A percentile compares a stretch with the other conserved stretches of the same genome.
These are phyloP conservation scores for Breynia disticha DNA, from an alignment of 441 rosid species.

Conservation along the genomic window DNA sequence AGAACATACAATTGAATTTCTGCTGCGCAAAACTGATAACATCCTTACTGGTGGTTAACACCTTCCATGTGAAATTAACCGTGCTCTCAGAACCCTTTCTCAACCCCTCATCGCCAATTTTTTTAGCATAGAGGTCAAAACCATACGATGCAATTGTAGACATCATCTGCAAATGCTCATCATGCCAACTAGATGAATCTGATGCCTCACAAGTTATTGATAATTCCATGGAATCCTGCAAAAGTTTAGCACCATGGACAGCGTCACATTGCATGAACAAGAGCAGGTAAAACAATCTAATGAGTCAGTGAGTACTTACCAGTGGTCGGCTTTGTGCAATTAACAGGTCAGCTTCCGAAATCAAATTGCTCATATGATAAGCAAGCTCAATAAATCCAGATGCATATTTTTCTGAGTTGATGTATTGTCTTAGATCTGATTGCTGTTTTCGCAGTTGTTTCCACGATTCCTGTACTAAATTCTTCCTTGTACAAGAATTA, in stretches of 20 bases:
- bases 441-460: conserved; percentile 34
- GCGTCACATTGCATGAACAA: conserved; percentile 6
- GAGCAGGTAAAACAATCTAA: conserved; percentile 10
- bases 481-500: conserved; percentile 16
- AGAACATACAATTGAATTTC: conserved; percentile 15
- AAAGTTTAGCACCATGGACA: conserved; percentile 13
- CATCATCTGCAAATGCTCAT: conserved; percentile 51
- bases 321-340: conserved; percentile 33
- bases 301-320: conserved; percentile 26
- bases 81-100: conserved; percentile 17
- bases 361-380: conserved; percentile 45
- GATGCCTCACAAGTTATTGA: conserved; percentile 29
- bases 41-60: conserved; percentile 22
- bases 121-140: conserved; percentile 43
- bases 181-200: conserved; percentile 30
- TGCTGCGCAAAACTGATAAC: conserved; percentile 19
- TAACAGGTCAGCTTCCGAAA: conserved; percentile 63
- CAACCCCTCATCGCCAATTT: conserved; percentile 29
- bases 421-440: conserved; percentile 39
- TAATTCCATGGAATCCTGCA: conserved; percentile 48
- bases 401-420: conserved; percentile 49
- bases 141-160: conserved; percentile 49
- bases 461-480: conserved; percentile 64
- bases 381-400: conserved; percentile 35
- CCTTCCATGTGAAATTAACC: conserved; percentile 26